Conservation (phyloP, 106 monocot genomes). For the Allium sativum region DNA sequence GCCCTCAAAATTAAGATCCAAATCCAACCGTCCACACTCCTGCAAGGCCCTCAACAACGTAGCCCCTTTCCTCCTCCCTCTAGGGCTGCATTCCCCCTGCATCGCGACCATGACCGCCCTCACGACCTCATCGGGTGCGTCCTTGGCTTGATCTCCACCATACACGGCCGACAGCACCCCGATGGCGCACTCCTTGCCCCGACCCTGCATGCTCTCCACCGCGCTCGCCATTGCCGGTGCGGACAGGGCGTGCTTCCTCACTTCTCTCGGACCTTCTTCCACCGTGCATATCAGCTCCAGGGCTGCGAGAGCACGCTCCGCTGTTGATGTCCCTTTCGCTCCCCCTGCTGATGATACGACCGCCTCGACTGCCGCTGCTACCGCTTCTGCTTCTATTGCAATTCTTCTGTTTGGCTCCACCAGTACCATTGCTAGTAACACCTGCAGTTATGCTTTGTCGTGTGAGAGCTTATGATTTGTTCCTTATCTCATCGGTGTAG, state of each 20-base stretch:
- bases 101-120: constrained; percentile 65
- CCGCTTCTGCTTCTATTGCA: constrained; percentile 59
- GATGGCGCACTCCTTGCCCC: constrained; percentile 81
- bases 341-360: constrained; percentile 16
- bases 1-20: constrained; percentile 5
- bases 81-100: constrained; percentile 79
- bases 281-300: constrained; percentile 70
- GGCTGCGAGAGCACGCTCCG: constrained; percentile 55
- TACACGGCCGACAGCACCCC: constrained; percentile 72
- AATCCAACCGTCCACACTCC: constrained; percentile 56
- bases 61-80: constrained; percentile 75
- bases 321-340: constrained; percentile 25
- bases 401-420: constrained; percentile 45
- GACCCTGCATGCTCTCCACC: constrained; percentile 52
- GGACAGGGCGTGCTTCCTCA: constrained; percentile 28
- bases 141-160: constrained; percentile 28
- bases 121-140: constrained; percentile 54
- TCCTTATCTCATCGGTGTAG: too few relatives aligned
- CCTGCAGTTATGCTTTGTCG: neutral
- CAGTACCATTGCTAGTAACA: constrained; percentile 57
- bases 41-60: constrained; percentile 52
- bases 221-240: constrained; percentile 36
- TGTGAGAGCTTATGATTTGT: too few relatives aligned
- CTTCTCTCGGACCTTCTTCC: constrained; percentile 53
- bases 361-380: constrained; percentile 39